Conservation (phyloP, 1,284 basidiomycete genomes). For the Blastosporella zonata region DNA sequence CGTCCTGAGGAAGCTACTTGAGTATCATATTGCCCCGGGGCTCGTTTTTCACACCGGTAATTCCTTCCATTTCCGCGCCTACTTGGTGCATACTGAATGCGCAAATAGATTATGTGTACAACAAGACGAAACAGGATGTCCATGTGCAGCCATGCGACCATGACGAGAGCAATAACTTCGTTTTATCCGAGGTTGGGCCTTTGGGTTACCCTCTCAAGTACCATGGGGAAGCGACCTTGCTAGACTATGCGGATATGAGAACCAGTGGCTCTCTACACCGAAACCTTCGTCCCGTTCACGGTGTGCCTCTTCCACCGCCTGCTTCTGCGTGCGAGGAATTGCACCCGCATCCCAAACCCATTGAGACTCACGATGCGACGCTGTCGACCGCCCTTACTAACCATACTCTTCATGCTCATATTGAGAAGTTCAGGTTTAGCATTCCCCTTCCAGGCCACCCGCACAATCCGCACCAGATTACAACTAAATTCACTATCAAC, state of each 20-base stretch:
- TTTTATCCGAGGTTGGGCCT: constrained; percentile 1
- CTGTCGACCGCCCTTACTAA: constrained; percentile 49
- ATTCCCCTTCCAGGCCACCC: constrained; percentile 34
- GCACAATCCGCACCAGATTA: constrained; percentile 31
- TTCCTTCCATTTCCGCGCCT: constrained; percentile 20
- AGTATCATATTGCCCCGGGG: constrained; percentile 65
- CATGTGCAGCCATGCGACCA: neutral
- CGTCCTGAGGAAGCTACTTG: constrained; percentile 58
- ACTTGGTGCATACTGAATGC: neutral
- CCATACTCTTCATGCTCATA: constrained; percentile 45
- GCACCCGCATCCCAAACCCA: constrained; percentile 24
- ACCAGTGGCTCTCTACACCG: neutral
- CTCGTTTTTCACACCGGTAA: constrained; percentile 53
- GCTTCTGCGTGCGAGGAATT: neutral
- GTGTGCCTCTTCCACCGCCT: neutral
- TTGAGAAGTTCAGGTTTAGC: constrained; percentile 47
- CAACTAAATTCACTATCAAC: constrained; percentile 54
- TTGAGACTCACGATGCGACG: constrained; percentile 45
- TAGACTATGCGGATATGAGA: too few relatives aligned
- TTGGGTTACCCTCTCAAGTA: constrained; percentile 9
- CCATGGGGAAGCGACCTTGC: neutral
- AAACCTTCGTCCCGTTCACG: neutral
- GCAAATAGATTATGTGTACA: constrained; percentile 24
- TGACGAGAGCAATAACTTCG: neutral
- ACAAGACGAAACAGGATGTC: constrained; percentile 12